Evolutionary conservation across 1,284 basidiomycete genomes (phyloP).

Genomic region (Prillingera fragicola): DNA sequence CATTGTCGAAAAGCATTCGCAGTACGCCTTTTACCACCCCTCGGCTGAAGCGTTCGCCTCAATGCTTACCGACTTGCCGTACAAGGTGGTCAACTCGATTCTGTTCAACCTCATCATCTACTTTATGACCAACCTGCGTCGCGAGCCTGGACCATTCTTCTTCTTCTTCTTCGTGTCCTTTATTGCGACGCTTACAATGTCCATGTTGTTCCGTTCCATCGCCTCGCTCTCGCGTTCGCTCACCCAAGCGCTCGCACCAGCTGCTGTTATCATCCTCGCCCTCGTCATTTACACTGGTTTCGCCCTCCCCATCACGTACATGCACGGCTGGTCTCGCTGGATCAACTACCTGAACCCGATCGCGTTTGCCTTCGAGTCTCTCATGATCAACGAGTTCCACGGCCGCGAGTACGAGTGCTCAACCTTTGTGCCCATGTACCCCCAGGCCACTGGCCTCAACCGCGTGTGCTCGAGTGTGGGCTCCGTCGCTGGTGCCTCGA

Average conservation of each 20-base stretch:
- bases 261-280: constrained; percentile 49
- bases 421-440: constrained; percentile 45
- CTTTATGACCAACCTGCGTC: constrained; percentile 50
- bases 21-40: constrained; percentile 50
- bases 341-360: constrained; percentile 52
- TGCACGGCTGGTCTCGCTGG: constrained; percentile 52
- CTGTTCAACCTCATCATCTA: constrained; percentile 47
- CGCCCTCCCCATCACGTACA: constrained; percentile 45
- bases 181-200: constrained; percentile 49
- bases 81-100: constrained; percentile 48
- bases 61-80: constrained; percentile 51
- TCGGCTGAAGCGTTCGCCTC: constrained; percentile 50
- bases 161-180: constrained; percentile 47
- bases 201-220: constrained; percentile 53
- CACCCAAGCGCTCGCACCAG: constrained; percentile 49
- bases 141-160: constrained; percentile 45
- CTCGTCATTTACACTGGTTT: constrained; percentile 53
- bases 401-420: constrained; percentile 41
- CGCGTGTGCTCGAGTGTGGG: constrained; percentile 50
- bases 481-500: constrained; percentile 37
- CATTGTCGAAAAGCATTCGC: constrained; percentile 49
- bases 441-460: constrained; percentile 26
- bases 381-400: constrained; percentile 53
- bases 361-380: constrained; percentile 47
- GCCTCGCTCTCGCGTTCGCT: constrained; percentile 46